Evolutionary conservation across 2,329 filamentous ascomycete species (phyloP).

Genomic region (Talaromyces amestolkiae): DNA sequence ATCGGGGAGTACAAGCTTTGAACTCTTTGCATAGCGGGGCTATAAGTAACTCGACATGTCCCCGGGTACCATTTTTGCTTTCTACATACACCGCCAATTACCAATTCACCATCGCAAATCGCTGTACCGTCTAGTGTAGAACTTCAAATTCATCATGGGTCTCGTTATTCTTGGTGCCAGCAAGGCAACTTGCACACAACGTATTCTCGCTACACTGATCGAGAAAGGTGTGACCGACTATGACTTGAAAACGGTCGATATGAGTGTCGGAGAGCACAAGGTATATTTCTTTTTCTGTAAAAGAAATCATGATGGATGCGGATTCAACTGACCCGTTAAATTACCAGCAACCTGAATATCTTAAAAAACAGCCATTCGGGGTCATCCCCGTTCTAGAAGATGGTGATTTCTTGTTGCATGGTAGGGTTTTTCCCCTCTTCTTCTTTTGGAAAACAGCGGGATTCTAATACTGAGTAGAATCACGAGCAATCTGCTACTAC

Average conservation of each 20-base stretch:
- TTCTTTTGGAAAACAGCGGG: too few relatives aligned
- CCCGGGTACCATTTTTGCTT: background rate
- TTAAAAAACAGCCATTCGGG: slow-evolving; percentile 35
- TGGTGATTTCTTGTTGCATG: slow-evolving; percentile 23
- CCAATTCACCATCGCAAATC: background rate
- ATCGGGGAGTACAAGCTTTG: background rate
- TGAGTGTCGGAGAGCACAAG: slow-evolving; percentile 30
- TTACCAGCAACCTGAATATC: slow-evolving; percentile 18
- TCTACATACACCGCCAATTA: background rate
- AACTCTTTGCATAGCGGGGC: background rate
- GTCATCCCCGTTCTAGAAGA: slow-evolving; percentile 38
- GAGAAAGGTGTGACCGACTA: slow-evolving; percentile 31
- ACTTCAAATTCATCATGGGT: slow-evolving; percentile 24
- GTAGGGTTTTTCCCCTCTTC: background rate
- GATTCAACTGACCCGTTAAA: background rate
- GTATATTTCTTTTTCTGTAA: background rate
- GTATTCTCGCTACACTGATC: slow-evolving; percentile 28
- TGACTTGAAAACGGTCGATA: slow-evolving; percentile 29
- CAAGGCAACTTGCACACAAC: slow-evolving; percentile 26
- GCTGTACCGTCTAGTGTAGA: background rate
- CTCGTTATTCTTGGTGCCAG: slow-evolving; percentile 33
- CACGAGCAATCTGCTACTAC: slow-evolving; percentile 35
- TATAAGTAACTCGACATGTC: background rate
- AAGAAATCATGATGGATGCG: background rate
- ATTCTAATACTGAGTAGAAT: background rate